These are phyloP conservation scores for Hypericum androsaemum DNA, from an alignment of 345 rosid species.

Conservation along the genomic window DNA sequence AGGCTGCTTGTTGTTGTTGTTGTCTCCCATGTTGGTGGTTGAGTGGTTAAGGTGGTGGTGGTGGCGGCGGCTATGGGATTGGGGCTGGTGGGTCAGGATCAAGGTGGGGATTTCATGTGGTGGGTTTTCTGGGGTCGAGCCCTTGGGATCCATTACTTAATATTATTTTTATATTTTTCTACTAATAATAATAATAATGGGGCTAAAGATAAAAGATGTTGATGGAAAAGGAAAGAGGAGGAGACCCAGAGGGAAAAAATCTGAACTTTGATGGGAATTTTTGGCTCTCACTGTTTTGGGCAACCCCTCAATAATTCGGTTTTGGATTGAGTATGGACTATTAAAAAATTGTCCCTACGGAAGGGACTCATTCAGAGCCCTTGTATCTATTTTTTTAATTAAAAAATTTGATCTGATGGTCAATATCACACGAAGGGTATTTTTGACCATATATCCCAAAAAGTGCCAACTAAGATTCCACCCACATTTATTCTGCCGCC, in stretches of 20 bases:
- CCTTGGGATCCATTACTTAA: conserved; percentile 50
- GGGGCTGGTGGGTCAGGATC: conserved; percentile 35
- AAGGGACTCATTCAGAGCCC: too few species aligned
- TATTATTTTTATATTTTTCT: too few species aligned
- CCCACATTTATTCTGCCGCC: too few species aligned
- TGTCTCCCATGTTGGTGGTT: conserved; percentile 14
- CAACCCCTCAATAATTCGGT: conserved; percentile 2
- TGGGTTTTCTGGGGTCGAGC: conserved; percentile 30
- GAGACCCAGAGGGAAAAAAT: conserved; percentile 34
- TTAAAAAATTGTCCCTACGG: conserved; percentile 11
- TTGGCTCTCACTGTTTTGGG: conserved; percentile 45
- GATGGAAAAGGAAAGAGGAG: neutral
- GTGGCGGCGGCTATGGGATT: conserved; percentile 13
- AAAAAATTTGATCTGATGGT: too few species aligned
- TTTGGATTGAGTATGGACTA: too few species aligned
- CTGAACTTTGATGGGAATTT: conserved; percentile 34
- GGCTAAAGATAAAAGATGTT: conserved; percentile 5
- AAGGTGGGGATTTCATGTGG: conserved; percentile 44
- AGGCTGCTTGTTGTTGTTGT: conserved; percentile 26
- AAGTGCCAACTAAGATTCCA: too few species aligned
- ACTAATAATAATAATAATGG: conserved; percentile 10
- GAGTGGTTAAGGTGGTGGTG: conserved; percentile 19
- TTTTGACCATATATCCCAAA: too few species aligned
- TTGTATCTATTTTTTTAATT: too few species aligned
- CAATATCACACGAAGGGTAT: too few species aligned